Base-by-base conservation (phyloP, 1,284 basidiomycete genomes). In the Irpex sp. region DNA sequence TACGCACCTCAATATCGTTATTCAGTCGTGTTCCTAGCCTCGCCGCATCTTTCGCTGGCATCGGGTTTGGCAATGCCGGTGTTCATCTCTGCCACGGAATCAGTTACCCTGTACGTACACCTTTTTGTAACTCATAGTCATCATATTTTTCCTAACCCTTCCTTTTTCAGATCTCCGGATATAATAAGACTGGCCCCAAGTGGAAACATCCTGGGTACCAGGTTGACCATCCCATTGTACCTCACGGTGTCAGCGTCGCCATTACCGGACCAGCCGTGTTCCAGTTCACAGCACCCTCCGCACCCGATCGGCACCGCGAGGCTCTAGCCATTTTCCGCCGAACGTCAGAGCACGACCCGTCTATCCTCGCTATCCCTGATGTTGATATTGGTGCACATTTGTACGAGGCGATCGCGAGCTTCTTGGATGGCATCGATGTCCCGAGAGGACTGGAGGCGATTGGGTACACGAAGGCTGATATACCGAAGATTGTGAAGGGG, bases 21-120 rank as follows among this genome's bases (percentile, higher is more conserved):
- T 43, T 54, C 36, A 43, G 31, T 50, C 26, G 13, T 54, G 35
- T 43, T 33, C 13, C 62, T 15, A 93, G 92, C 49, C 78, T 96
- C 60, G 93, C 93, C 0, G 83, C 93, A n/a, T 93, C 92, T 5
- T 94, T 95, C 66, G 95, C 95, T 65, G 96, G 95, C 56, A 97
- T 97, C 63, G 95, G 95, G 0, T 98, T 98, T 70, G 96, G 96
- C 43, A 97, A 97, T 72, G 95, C 90, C 19, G 95, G 95, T 36
- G 95, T 97, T 4, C 94, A 96, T 75, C 77, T 96, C 65, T 95
- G 93, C 69, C 93, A 94, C 71, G 93, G 90, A 50, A 92, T 93
- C 79, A 92, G 90, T 69, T 93, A 92, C 68, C 90, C 90, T 3
- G 89, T 90, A 72, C 65, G 84, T 75, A 39, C 54, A 51, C 49